phyloP scores from a whole-genome alignment of 495 filamentous ascomycete genomes.

The Penicillium paxilli region DNA sequence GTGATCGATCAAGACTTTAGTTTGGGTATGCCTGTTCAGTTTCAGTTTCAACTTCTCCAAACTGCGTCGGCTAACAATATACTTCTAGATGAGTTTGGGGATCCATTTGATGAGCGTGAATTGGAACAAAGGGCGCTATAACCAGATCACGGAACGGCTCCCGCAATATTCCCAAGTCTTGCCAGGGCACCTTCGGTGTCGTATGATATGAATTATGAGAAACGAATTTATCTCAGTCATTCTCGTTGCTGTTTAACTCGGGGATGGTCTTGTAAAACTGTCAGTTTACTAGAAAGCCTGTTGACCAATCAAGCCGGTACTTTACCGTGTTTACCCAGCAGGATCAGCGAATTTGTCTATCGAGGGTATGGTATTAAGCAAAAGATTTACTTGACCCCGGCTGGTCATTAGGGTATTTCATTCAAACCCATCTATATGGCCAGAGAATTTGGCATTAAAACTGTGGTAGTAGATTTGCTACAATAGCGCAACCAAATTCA shows the following conservation, averaged over 20 bases:
- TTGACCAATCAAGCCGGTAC: not conserved
- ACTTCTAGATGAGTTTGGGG: conserved; percentile 50
- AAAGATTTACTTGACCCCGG: too few relatives aligned
- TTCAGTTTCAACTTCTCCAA: not conserved
- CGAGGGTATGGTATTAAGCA: too few relatives aligned
- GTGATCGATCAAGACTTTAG: conserved; percentile 51
- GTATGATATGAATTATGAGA: conserved; percentile 32
- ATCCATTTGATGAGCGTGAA: conserved; percentile 61
- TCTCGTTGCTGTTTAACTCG: not conserved
- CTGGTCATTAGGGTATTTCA: too few relatives aligned
- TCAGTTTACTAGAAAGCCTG: not conserved
- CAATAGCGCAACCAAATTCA: too few relatives aligned
- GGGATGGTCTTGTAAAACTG: not conserved
- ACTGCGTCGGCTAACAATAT: not conserved
- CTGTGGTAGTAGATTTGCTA: too few relatives aligned
- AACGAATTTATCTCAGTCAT: conserved; percentile 17
- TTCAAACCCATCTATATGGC: too few relatives aligned
- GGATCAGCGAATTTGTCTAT: too few relatives aligned
- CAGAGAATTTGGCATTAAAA: too few relatives aligned
- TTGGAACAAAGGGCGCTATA: conserved; percentile 52
- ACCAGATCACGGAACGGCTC: conserved; percentile 34
- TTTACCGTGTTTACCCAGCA: too few relatives aligned
- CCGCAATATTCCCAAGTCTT: not conserved
- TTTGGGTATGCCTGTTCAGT: conserved; percentile 32
- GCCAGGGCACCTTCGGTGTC: not conserved